Evolutionary conservation across 2,329 filamentous ascomycete species (phyloP), one percentile per base, ranked within the genome.

Genomic region (Colletotrichum sp.): DNA sequence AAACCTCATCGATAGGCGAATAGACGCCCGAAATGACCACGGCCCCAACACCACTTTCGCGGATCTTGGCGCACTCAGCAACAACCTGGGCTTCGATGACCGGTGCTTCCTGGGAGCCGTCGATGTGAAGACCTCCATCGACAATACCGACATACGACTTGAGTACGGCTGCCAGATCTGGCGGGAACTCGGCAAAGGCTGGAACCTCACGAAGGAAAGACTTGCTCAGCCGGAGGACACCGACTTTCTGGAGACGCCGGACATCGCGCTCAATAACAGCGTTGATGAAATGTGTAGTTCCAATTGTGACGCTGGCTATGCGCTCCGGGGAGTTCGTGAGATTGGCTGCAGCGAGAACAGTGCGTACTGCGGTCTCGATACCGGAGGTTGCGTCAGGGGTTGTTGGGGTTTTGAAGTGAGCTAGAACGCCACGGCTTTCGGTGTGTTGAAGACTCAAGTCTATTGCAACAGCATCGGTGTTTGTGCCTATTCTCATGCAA

Each of bases 211-310:
- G 87, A 4, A 88, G 87, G 76, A 90, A 92, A 0, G 89, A 88
- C 0, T 89, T 88, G 68, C 88, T 90, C 6, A 92, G 85, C 2
- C 90, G 87, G 16, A 92, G 79, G 3, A 92, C 89, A 2, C 89
- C 90, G 3, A 92, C 90, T 5, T 81, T 84, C 18, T 86, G 85
- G 3, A 92, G 80, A 3, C 89, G 85, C 3, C 84, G 79, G 8
- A 83, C 83, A 77, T 92, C 90, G 59, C 87, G 84, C 80, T 92
- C 89, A 1, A 92, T 85, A 3, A 92, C 88, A 8, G 90, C 90
- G 76, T 92, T 92, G 79, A 92, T 86, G 78, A 92, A 92, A 75
- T 92, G 90, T 1, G 90, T 92, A 2, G 88, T 90, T 65, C 89
- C 89, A 75, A 91, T 89, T 5, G 88, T 89, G 16, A 90, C 86